Evolutionary conservation across 257 asterid species (phyloP).

Genomic region (Agastache rugosa): DNA sequence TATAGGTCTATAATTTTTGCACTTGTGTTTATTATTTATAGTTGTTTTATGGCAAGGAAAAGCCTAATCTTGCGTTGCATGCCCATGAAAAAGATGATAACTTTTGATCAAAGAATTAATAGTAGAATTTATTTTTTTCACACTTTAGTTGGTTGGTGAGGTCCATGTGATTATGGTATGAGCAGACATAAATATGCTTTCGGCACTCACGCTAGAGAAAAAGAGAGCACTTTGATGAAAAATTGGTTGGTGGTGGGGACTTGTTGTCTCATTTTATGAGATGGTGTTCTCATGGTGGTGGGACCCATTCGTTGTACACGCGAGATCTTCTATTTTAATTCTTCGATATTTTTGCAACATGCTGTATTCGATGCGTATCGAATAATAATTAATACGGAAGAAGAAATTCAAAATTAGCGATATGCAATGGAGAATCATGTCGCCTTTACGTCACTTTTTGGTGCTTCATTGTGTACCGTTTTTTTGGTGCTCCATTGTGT

Average conservation of each 20-base stretch:
- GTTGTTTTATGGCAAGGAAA: constrained; percentile 30
- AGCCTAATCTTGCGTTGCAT: constrained; percentile 46
- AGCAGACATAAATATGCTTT: constrained; percentile 37
- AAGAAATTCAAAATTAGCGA: too few relatives aligned
- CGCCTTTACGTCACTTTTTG: not conserved
- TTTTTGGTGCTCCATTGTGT: too few relatives aligned
- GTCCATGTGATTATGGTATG: constrained; percentile 33
- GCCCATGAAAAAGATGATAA: constrained; percentile 34
- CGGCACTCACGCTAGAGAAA: constrained; percentile 44
- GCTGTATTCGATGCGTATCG: not conserved
- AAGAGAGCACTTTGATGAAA: constrained; percentile 31
- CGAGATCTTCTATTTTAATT: not conserved
- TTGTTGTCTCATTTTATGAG: constrained; percentile 21
- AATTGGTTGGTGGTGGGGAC: constrained; percentile 35
- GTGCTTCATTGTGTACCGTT: too few relatives aligned
- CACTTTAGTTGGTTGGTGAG: constrained; percentile 29
- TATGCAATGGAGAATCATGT: not conserved
- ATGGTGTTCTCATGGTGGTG: constrained; percentile 7
- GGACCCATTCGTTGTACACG: not conserved
- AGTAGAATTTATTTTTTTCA: constrained; percentile 3
- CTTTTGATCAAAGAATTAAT: constrained; percentile 7
- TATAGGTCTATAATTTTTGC: not conserved
- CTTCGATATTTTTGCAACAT: not conserved
- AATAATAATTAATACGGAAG: too few relatives aligned
- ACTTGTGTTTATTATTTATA: not conserved